Base-by-base conservation (phyloP, 371 early-diverging fungal genomes). In the Actinomucor elegans region DNA sequence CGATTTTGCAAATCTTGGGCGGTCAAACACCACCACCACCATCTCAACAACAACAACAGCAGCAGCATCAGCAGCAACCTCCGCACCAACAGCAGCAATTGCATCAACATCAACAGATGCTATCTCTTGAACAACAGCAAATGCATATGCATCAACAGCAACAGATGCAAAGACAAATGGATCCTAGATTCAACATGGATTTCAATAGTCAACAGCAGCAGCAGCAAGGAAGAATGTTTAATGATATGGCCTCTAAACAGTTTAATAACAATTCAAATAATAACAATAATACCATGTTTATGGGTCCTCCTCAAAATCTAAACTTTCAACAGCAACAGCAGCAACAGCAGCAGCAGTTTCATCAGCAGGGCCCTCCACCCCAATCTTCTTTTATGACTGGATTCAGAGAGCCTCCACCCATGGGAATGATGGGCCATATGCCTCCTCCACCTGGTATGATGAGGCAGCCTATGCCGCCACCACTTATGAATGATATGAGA, bases 1-100 rank as follows among this genome's bases (percentile, higher is more conserved):
- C 71, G 0, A 57, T 74, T 15, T 56, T 74, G 14, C 74, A 70
- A 36, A 65, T 71, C 32, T 41, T 67, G n/a, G 69, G 70, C 20
- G 73, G 73, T 15, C 70, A 66, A 15, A 52, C 52, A 27, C 58
- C 57, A 10, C 59, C 59, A 12, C 55, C 58, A 32, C 21, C 52
- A 2, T 6, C 62, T 36, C 41, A 45, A 2, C 51, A 59, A 5
- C 56, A 27, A 9, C 60, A 60, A n/a, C 61, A 54, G 10, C 44
- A 47, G 3, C 64, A 48, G 5, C 65, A 55, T 12, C 59, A 26
- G 6, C 62, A 36, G 24, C 55, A 52, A 20, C 59, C 37, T 23
- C 66, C 44, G 4, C 64, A 56, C 14, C 60, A 47, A 20, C 58
- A 52, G 29, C 54, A 55, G n/a, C 60, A 32, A 14, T 51, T n/a